Percentiles rank a stretch among this genome's conserved stretches.
Evolutionary conservation across 805 yeast species (phyloP).

Genomic region (Pichia occidentalis): DNA sequence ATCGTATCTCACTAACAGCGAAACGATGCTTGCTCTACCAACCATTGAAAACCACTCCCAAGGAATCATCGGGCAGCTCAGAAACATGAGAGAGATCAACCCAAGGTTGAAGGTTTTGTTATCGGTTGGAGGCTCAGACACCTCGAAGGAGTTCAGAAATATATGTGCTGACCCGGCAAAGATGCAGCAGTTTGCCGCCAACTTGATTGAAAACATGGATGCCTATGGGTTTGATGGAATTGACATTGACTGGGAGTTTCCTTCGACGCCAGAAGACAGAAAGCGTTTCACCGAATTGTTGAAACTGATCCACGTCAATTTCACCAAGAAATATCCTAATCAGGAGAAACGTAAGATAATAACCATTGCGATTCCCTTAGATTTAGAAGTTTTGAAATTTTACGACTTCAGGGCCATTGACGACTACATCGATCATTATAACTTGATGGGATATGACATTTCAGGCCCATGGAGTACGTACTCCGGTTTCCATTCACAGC

Average conservation of each 20-base stretch:
- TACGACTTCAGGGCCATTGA: slow-evolving; percentile 52
- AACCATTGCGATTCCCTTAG: slow-evolving; percentile 75
- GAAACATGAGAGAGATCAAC: slow-evolving; percentile 22
- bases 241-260: slow-evolving; percentile 95
- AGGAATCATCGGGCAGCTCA: slow-evolving; percentile 28
- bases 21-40: not conserved
- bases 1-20: not conserved
- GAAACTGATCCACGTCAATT: slow-evolving; percentile 10
- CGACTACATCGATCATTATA: slow-evolving; percentile 58
- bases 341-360: slow-evolving; percentile 32
- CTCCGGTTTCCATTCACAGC: slow-evolving; percentile 66
- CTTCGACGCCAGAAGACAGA: slow-evolving; percentile 41
- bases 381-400: slow-evolving; percentile 36
- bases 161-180: slow-evolving; percentile 22
- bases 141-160: slow-evolving; percentile 36
- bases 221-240: slow-evolving; percentile 77
- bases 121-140: slow-evolving; percentile 80
- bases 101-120: slow-evolving; percentile 47
- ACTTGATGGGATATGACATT: slow-evolving; percentile 88
- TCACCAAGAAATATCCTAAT: slow-evolving; percentile 20
- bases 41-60: slow-evolving; percentile 1
- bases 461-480: slow-evolving; percentile 66
- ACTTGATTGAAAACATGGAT: slow-evolving; percentile 41
- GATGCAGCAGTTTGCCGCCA: slow-evolving; percentile 41
- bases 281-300: slow-evolving; percentile 38